These are phyloP conservation scores for Penicillium sp. DNA, from an alignment of 2,329 filamentous ascomycete genomes.

Conservation along the genomic window DNA sequence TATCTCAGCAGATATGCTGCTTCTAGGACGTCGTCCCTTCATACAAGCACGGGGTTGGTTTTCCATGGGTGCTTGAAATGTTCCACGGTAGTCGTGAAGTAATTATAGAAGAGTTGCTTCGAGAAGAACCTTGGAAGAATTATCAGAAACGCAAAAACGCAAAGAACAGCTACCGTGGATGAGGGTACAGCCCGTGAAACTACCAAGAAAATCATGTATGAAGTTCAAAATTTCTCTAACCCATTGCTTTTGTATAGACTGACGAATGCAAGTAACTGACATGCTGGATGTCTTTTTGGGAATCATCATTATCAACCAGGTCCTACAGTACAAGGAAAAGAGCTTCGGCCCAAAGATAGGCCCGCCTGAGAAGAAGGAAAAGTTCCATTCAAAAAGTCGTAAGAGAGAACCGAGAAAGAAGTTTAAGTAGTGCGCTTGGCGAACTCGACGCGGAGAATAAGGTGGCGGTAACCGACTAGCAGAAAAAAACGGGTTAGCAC, in stretches of 20 bases:
- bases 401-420: conserved; percentile 27
- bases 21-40: neutral
- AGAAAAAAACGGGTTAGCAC: conserved; percentile 25
- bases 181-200: neutral
- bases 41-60: neutral
- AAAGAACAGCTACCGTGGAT: neutral
- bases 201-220: neutral
- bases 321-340: conserved; percentile 39
- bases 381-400: conserved; percentile 31
- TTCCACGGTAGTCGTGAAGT: neutral
- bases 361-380: conserved; percentile 32
- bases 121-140: neutral
- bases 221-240: conserved; percentile 22
- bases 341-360: conserved; percentile 30
- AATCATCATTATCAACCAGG: conserved; percentile 40
- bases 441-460: conserved; percentile 54
- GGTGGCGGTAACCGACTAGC: conserved; percentile 51
- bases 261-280: conserved; percentile 33
- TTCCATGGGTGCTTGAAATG: neutral
- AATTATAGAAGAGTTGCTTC: neutral
- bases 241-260: conserved; percentile 31
- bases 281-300: conserved; percentile 31
- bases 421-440: conserved; percentile 47
- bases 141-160: neutral
- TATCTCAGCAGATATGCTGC: neutral